Evolutionary conservation across 352 stramenopile species (phyloP).

Genomic region (Phytopythium vexans): DNA sequence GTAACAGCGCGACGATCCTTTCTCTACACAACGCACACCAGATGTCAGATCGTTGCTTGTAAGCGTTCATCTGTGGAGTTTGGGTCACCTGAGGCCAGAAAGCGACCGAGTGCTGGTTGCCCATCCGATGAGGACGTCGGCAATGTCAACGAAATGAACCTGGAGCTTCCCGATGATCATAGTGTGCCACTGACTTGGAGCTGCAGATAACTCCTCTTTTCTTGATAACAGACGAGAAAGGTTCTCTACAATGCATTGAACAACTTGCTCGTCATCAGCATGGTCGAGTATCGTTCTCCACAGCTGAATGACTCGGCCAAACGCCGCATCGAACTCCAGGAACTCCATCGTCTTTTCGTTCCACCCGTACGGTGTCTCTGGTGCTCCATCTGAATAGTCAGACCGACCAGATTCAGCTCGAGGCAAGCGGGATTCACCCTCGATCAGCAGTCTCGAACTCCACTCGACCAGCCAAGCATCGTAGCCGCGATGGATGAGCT

Average conservation of each 20-base stretch:
- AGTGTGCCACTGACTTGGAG: conserved; percentile 14
- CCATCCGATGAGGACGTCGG: conserved; percentile 67
- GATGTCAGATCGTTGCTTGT: neutral
- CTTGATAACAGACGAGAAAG: neutral
- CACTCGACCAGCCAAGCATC: conserved; percentile 53
- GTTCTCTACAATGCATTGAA: conserved; percentile 32
- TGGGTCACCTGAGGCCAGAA: conserved; percentile 31
- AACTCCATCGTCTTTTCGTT: conserved; percentile 37
- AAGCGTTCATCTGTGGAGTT: neutral
- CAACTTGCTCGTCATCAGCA: conserved; percentile 34
- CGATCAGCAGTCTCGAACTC: conserved; percentile 37
- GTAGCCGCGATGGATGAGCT: conserved; percentile 29
- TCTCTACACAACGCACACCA: conserved; percentile 23
- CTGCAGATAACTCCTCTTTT: neutral
- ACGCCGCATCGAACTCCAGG: conserved; percentile 40
- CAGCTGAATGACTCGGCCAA: conserved; percentile 32
- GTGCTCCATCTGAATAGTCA: no score
- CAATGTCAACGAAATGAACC: conserved; percentile 67
- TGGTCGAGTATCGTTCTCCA: conserved; percentile 53
- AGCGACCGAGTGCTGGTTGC: conserved; percentile 42
- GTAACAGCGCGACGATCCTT: conserved; percentile 42
- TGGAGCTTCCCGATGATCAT: conserved; percentile 48
- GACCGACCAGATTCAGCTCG: conserved; percentile 1
- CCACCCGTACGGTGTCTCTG: conserved; percentile 11
- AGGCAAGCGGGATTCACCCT: conserved; percentile 33